Base-by-base conservation (phyloP, 75 land plant genomes). In the Chamaecyparis obtusa region DNA sequence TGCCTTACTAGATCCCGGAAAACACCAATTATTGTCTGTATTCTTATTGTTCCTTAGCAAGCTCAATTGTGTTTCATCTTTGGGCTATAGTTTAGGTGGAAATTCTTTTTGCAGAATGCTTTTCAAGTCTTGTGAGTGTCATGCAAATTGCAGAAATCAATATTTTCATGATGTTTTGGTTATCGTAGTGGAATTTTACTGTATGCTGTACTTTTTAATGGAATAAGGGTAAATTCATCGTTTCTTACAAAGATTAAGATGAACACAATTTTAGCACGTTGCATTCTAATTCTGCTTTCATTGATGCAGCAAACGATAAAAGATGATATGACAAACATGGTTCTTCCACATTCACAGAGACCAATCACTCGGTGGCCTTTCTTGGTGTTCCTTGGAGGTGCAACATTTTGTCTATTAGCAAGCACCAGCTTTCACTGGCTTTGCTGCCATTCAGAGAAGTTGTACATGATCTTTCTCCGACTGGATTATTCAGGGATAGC, bases 401-500 rank as follows among this genome's bases (percentile, higher is more conserved):
- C 99, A 30, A 95, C 94, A 94, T 94, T 96, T 82, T 98, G 99
- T 87, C 95, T 98, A 44, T 89, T 98, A 57, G 89, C 99, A 41
- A 95, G 97, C 93, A 89, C 87, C 89, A 71, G 87, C 72, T 98
- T 95, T 93, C 99, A 98, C 87, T 94, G 96, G 84, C 87, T 98
- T 75, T 89, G 86, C 56, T 96, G 99, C 91, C 97, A 98, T 84
- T 98, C 99, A 9, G 93, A 88, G 71, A 85, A 72, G 32, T 88
- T 95, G 27, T 94, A 91, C 88, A 78, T 90, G 76, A 44, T 90
- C 77, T 87, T 98, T 11, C 75, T 91, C 67, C 87, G 96, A 64
- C 83, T 98, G 24, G 99, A 98, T 91, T 98, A 95, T 86, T 92
- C 90, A 21, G 99, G 99, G 41, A 98, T 98, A 55, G 93, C 96